Percentiles rank a stretch among this genome's conserved stretches.
These are phyloP conservation scores for Penicillium crustosum DNA, from an alignment of 2,329 filamentous ascomycete genomes.

Conservation along the genomic window DNA sequence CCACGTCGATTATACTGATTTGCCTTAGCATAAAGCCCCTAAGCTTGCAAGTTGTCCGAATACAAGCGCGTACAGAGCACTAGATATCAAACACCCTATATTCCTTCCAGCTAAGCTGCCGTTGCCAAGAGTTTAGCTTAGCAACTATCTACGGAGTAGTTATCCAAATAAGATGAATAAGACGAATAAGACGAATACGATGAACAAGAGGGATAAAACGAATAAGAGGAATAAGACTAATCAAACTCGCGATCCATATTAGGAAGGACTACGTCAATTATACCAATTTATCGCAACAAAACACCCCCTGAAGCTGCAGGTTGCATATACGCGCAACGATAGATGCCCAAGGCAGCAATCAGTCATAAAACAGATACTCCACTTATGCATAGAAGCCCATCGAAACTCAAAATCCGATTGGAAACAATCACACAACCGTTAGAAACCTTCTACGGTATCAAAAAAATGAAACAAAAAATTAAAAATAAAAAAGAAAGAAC, in stretches of 20 bases:
- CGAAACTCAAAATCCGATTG: not conserved
- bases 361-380: not conserved
- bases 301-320: not conserved
- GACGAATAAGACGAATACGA: not conserved
- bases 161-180: too few relatives aligned
- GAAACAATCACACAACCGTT: not conserved
- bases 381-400: not conserved
- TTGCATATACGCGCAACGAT: not conserved
- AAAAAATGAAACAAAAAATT: not conserved
- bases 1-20: not conserved
- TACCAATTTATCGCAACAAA: not conserved
- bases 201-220: not conserved
- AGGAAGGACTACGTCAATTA: not conserved
- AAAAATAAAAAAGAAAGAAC: not conserved
- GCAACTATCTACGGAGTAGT: not conserved
- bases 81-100: not conserved
- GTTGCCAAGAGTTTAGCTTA: not conserved
- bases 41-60: not conserved
- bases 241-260: not conserved
- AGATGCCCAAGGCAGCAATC: not conserved
- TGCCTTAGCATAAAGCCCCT: not conserved
- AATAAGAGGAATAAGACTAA: not conserved
- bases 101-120: not conserved
- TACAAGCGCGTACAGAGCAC: not conserved
- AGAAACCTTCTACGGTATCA: not conserved